Base-by-base conservation (phyloP, 208 protist species). In the Leishmania mexicana region DNA sequence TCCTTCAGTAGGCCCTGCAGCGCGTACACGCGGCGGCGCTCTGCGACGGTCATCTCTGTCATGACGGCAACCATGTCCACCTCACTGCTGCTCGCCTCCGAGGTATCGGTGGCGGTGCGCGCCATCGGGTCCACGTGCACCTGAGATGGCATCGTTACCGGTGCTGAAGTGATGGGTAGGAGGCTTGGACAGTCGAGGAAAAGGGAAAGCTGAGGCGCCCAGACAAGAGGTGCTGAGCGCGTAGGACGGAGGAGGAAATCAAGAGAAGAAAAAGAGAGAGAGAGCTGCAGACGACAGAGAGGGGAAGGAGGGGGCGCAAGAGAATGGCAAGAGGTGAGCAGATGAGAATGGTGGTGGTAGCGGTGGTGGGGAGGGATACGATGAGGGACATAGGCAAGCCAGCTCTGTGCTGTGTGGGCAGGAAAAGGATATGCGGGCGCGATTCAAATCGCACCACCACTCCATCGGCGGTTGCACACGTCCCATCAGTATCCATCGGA, bases 41-140 rank as follows among this genome's bases (percentile, higher is more conserved):
- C 85, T 3, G 60, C 68, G 7, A 92, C 65, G 28, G 82, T 78
- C 86, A 95, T 91, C 45, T 90, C 87, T 53, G 88, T 84, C 85
- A 95, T 92, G 15, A 88, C 82, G 8, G 84, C 89, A 19, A 90
- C n/a, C 60, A 95, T 83, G 79, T 94, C 87, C 49, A 93, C 88
- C 47, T 91, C 83, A 42, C 90, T 58, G 38, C 64, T 83, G 74
- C 72, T 83, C 42, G 76, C 81, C 47, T 74, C 54, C 40, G 54
- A 78, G 54, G 40, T 57, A 45, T 62, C 19, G 49, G 83, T 85
- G 77, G 89, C 87, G 64, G 82, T 65, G 68, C 89, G 79, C 28
- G 78, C 70, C n/a, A 85, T 72, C 19, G 84, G 80, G 47, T 83
- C 80, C 2, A 70, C 74, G 54, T 83, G 80, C 40, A 83, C 80